Evolutionary conservation across 2,329 filamentous ascomycete genomes (phyloP).

Genomic region (Phaeophleospora eucalypticola): DNA sequence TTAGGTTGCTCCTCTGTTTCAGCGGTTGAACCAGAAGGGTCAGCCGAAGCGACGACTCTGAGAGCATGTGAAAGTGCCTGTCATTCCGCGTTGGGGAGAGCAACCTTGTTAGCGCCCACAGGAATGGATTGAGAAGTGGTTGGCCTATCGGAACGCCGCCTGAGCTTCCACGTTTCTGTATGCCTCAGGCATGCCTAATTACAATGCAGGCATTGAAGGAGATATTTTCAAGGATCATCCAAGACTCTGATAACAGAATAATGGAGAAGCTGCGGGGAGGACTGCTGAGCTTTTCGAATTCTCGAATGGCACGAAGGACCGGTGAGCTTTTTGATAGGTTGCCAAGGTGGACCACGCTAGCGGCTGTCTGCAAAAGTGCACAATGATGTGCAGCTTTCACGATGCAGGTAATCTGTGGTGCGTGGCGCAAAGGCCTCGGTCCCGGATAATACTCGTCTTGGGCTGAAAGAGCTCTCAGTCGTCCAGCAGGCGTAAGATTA

Average conservation of each 20-base stretch:
- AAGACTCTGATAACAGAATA: neutral
- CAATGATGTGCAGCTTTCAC: neutral
- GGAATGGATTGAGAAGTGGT: neutral
- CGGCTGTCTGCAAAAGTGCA: neutral
- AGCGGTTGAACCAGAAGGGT: neutral
- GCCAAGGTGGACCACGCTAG: neutral
- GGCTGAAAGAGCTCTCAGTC: conserved; percentile 6
- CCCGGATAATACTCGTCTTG: neutral
- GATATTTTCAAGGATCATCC: neutral
- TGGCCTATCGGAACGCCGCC: neutral
- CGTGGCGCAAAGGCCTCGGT: no score
- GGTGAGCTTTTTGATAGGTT: neutral
- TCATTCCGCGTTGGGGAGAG: conserved; percentile 3
- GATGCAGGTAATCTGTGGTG: no score
- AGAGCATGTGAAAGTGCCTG: conserved; percentile 3
- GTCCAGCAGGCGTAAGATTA: conserved; percentile 66
- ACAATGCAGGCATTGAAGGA: neutral
- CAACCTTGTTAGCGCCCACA: neutral
- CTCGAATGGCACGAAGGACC: neutral
- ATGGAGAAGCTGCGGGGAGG: neutral
- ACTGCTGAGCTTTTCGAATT: neutral
- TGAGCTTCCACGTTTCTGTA: neutral
- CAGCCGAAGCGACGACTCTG: neutral
- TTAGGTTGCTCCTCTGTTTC: neutral
- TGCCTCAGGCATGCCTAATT: neutral